These are phyloP conservation scores for Blastocystis sp. DNA, from an alignment of 352 stramenopile genomes.

Conservation along the genomic window DNA sequence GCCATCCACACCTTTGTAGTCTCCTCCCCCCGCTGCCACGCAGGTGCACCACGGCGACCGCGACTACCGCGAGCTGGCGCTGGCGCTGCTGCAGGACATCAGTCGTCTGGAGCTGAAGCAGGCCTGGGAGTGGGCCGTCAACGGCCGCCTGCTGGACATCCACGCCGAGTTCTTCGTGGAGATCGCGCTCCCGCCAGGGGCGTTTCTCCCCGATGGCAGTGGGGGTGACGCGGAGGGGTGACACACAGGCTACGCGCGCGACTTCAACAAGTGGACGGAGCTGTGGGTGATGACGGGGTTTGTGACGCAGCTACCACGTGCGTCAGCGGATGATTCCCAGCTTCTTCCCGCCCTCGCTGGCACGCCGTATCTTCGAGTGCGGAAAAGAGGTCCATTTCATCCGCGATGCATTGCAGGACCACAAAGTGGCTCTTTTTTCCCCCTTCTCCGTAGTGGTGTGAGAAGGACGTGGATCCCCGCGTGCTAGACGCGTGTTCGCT, in stretches of 20 bases:
- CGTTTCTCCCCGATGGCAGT: neutral
- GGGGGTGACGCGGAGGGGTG: neutral
- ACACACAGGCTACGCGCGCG: neutral
- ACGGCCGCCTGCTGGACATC: slow-evolving; percentile 35
- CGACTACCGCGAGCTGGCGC: slow-evolving; percentile 1
- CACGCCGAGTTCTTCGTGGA: slow-evolving; percentile 51
- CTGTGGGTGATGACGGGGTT: neutral
- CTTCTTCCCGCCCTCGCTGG: neutral
- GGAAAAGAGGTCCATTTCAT: slow-evolving; percentile 27
- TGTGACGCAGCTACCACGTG: neutral
- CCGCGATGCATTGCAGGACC: neutral
- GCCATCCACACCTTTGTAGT: neutral
- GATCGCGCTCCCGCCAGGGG: neutral
- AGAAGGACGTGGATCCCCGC: neutral
- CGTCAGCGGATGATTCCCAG: slow-evolving; percentile 33
- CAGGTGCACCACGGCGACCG: neutral
- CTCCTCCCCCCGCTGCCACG: neutral
- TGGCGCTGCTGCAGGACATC: neutral
- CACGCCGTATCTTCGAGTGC: neutral
- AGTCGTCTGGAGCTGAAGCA: slow-evolving; percentile 13
- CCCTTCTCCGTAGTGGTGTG: too few species aligned
- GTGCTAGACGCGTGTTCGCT: neutral
- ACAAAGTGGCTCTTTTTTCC: neutral
- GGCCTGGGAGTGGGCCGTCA: slow-evolving; percentile 32
- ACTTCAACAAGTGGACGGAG: slow-evolving; percentile 11